These are phyloP conservation scores for Usnea hakonensis DNA, from an alignment of 495 filamentous ascomycete species.

Conservation along the genomic window DNA sequence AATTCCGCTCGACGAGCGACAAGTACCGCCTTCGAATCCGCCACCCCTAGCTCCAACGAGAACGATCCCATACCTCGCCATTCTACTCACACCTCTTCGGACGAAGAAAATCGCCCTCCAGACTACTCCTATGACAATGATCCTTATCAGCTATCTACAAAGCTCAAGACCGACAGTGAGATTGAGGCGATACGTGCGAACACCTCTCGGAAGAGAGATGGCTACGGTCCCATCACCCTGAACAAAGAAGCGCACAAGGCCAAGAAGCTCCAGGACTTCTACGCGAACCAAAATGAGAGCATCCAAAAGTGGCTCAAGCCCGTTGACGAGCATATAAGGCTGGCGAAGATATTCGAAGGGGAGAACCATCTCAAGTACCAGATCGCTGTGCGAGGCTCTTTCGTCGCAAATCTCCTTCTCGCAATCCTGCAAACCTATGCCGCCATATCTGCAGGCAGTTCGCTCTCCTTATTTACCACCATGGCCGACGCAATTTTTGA, in stretches of 20 bases:
- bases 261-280: slow-evolving; percentile 72
- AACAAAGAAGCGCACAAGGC: slow-evolving; percentile 38
- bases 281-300: slow-evolving; percentile 84
- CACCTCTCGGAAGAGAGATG: slow-evolving; percentile 67
- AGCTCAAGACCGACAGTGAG: slow-evolving; percentile 70
- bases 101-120: slow-evolving; percentile 57
- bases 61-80: slow-evolving; percentile 43
- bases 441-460: slow-evolving; percentile 68
- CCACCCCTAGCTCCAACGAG: slow-evolving; percentile 32
- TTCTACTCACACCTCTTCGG: slow-evolving; percentile 27
- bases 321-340: slow-evolving; percentile 79
- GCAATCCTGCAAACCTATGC: slow-evolving; percentile 80
- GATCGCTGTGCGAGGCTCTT: slow-evolving; percentile 87
- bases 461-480: slow-evolving; percentile 91
- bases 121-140: slow-evolving; percentile 59
- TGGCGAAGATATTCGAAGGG: slow-evolving; percentile 68
- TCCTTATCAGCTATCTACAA: slow-evolving; percentile 72
- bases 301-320: slow-evolving; percentile 88
- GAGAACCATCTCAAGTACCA: slow-evolving; percentile 77
- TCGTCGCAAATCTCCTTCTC: slow-evolving; percentile 74
- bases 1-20: slow-evolving; percentile 32
- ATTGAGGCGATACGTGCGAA: slow-evolving; percentile 76
- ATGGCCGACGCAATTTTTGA: slow-evolving; percentile 98
- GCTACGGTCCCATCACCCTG: slow-evolving; percentile 37
- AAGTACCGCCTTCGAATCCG: slow-evolving; percentile 36